Base-by-base conservation (phyloP, 305 asterid genomes). In the Fraxinus ornus region DNA sequence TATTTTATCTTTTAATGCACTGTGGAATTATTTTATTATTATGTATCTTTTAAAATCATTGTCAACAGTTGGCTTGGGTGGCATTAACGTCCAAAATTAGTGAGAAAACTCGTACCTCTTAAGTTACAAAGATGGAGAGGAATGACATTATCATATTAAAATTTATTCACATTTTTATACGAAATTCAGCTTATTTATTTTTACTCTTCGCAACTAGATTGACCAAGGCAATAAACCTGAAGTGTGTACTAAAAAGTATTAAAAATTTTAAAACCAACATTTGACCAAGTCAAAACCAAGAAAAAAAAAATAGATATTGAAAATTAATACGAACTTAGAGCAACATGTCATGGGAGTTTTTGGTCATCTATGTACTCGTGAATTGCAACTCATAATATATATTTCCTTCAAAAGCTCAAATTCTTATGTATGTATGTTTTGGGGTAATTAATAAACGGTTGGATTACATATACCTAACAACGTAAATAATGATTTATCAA, bases 261-360 rank as follows among this genome's bases (percentile, higher is more conserved):
- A 57, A 52, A n/a, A n/a, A 57, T 4, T 4, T 6, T n/a, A 2
- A 47, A n/a, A 19, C 21, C 12, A 80, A 73, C 47, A 72, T 78
- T 83, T 84, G 89, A 84, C 86, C 78, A 75, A 75, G 86, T 86
- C 84, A 78, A 37, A 80, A 37, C 15, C 71, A 66, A 70, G 86
- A 78, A 84, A 75, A 60, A 47, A 36, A 26, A 36, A 8, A 74
- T 21, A 44, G 6, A 49, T 49, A 75, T 47, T 77, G 55, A 7
- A 83, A 66, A 24, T 24, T 62, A 36, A 72, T 22, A 71, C 52
- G 33, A 81, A 60, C 77, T 76, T 84, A 81, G 76, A 78, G 86
- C 81, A 79, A 79, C 81, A 32, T 71, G 66, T 44, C 24, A 76
- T 2, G 76, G 86, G 83, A 36, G 83, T 83, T 84, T 77, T 85